Evolutionary conservation across 352 stramenopile species (phyloP), one percentile per base, ranked within the genome.

Genomic region (Phytopythium oedochilum): DNA sequence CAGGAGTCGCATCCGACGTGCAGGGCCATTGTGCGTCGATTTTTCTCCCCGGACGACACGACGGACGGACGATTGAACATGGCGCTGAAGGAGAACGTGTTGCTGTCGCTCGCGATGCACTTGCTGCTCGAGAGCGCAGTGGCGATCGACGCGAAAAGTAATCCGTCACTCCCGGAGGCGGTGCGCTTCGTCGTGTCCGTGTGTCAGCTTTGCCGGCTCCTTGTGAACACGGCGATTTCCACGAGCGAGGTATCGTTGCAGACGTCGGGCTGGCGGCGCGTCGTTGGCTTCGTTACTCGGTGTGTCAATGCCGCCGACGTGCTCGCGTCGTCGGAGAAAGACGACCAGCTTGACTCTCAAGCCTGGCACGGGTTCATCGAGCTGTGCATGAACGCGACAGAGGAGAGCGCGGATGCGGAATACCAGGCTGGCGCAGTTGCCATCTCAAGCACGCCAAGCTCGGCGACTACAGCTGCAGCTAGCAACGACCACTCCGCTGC

Each of bases 91-190:
- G 34, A 39, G 4, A 53, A 53, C n/a, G 26, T 42, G 11, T 5
- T 40, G 8, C n/a, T 42, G 29, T 18, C 23, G 9, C 29, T 53
- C n/a, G 31, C 32, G 26, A 9, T 53, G n/a, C 1, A 42, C 22
- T 12, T 53, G 29, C 23, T 53, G 29, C 46, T 53, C 18, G 46
- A 42, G 34, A 53, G 46, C 31, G 46, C 46, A 0, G 34, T 53
- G 28, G 46, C 31, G 28, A 53, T 53, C 28, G 46, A 53, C n/a
- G 46, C 46, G 9, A 53, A 53, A 31, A 53, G 34, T 31, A 53
- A 53, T n/a, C 46, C 31, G 22, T 53, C 46, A 12, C 22, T 53
- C 5, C n/a, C 18, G 2, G 46, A 42, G 12, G 31, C 20, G 31
- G 46, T 28, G 29, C 28, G n/a, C 8, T 31, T 40, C 3, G 17